Percentiles rank a stretch among this genome's conserved stretches.
These are phyloP conservation scores for Thuja plicata DNA, from an alignment of 83 land plant genomes.

Conservation along the genomic window DNA sequence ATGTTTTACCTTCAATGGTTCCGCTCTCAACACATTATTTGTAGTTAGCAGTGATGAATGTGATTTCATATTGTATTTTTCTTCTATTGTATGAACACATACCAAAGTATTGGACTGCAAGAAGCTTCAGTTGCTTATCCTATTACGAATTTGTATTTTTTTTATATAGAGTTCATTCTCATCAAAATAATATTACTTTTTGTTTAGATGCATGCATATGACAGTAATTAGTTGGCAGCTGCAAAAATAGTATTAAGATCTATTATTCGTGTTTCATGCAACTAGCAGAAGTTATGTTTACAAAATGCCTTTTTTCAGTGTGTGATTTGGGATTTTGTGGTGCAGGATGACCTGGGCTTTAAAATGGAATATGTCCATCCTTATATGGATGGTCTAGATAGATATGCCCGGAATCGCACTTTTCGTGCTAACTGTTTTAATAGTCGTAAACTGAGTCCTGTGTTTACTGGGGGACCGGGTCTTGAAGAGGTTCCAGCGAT, in stretches of 20 bases:
- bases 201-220: background rate
- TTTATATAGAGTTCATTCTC: background rate
- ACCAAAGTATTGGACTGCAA: background rate
- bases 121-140: background rate
- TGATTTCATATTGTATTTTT: background rate
- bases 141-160: background rate
- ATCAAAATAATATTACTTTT: background rate
- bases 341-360: slow-evolving; percentile 94
- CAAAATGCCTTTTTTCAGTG: background rate
- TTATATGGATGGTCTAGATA: slow-evolving; percentile 77
- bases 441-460: slow-evolving; percentile 95
- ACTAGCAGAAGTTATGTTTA: background rate
- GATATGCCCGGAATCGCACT: slow-evolving; percentile 75
- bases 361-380: slow-evolving; percentile 99
- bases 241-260: background rate
- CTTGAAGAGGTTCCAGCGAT: slow-evolving; percentile 94
- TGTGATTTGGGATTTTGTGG: background rate
- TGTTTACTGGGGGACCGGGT: slow-evolving; percentile 97
- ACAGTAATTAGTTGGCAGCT: background rate
- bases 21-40: background rate
- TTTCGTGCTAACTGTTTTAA: slow-evolving; percentile 90
- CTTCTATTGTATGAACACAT: background rate
- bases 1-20: background rate
- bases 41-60: background rate
- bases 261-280: background rate